Evolutionary conservation across 345 rosid genomes (phyloP), one percentile per base, ranked within the genome.

Genomic region (Dipteronia dyeriana): DNA sequence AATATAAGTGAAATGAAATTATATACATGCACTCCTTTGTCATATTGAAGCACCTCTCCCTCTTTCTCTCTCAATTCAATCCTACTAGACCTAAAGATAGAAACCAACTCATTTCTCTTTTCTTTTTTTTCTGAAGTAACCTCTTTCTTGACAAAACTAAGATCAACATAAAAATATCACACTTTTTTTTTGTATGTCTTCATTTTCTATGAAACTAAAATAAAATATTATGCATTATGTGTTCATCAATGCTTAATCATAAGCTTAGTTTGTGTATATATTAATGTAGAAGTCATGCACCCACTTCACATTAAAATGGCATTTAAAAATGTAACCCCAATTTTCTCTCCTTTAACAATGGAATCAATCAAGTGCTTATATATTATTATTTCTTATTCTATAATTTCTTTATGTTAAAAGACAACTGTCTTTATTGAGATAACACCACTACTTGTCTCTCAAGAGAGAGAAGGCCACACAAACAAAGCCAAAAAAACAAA

Each of bases 361-460:
- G 79, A 34, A 34, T 34, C 38, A 70, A 70, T 63, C 60, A 78
- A 77, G 19, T 74, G 64, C 6, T 39, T 75, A 34, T 4, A 34
- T 34, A 34, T 34, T 34, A 34, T 34, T 34, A 53, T 68, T 63
- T 75, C 72, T n/a, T 51, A 56, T 72, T 63, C 75, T 76, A 61
- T 66, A 70, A 12, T 65, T 70, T 80, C 10, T 79, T 73, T 79
- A 63, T 73, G 63, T 80, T 64, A 41, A 75, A 74, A 82, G 84
- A 78, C 87, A 82, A 82, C 85, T 82, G 82, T 80, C 83, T 74
- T 71, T 78, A 62, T 76, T 80, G 78, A 77, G 74, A 75, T 49
- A 82, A 82, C 78, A 80, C 70, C 74, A 80, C 66, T 51, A 10
- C 41, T 66, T 70, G 81, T 73, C 80, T 73, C 73, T 39, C 8